phyloP scores from a whole-genome alignment of 805 yeast genomes.

The Kodamaea hsintzibuensis region DNA sequence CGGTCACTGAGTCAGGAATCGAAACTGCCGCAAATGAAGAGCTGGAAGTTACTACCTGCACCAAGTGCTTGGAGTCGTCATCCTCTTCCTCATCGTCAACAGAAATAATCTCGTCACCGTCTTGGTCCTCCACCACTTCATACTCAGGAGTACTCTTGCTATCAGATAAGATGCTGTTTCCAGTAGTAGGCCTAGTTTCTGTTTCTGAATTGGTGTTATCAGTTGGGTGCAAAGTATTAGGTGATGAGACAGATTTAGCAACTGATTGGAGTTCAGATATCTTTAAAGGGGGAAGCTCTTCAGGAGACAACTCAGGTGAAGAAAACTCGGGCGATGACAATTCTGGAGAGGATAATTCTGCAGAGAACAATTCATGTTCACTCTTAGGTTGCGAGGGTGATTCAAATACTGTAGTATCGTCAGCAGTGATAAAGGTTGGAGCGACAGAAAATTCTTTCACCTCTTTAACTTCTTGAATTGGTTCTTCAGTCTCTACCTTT shows the following conservation, averaged over 20 bases:
- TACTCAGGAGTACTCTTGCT: neutral
- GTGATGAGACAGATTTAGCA: neutral
- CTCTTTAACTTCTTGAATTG: neutral
- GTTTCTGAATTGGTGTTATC: neutral
- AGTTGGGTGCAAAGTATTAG: neutral
- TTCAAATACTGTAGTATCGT: neutral
- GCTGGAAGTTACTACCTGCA: constrained; percentile 20
- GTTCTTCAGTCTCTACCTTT: neutral
- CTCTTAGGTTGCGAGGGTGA: neutral
- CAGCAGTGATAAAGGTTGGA: neutral
- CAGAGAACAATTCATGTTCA: neutral
- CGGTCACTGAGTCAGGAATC: constrained; percentile 23
- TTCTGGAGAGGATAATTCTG: neutral
- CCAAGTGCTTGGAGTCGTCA: constrained; percentile 2
- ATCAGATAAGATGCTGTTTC: neutral
- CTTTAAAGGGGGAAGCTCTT: neutral
- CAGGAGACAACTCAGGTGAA: neutral
- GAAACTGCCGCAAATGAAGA: constrained; percentile 43
- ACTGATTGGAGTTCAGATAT: neutral
- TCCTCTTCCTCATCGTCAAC: constrained; percentile 1
- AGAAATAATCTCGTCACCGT: neutral
- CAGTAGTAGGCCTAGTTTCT: neutral
- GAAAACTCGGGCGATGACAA: neutral
- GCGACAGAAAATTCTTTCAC: neutral
- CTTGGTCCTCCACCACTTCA: constrained; percentile 3